phyloP scores from a whole-genome alignment of 2,329 filamentous ascomycete species.

The Orbilia blumenaviensis region DNA sequence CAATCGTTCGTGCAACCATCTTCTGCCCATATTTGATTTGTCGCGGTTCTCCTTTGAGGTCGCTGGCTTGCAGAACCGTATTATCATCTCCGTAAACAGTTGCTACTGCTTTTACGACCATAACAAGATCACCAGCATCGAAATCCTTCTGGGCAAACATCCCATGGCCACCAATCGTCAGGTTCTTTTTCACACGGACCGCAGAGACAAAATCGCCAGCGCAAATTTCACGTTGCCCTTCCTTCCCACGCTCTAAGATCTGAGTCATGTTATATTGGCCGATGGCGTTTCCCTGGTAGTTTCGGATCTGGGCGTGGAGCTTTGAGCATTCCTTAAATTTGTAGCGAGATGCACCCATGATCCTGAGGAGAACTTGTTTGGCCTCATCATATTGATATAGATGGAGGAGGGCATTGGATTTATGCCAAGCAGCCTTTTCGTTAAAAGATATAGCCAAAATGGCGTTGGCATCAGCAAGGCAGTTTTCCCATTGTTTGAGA shows the following conservation, averaged over 20 bases:
- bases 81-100: constrained; percentile 13
- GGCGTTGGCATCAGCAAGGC: constrained; percentile 10
- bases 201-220: constrained; percentile 19
- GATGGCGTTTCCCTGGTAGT: background rate
- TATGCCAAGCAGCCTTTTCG: constrained; percentile 33
- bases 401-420: constrained; percentile 33
- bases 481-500: constrained; percentile 9
- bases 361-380: constrained; percentile 5
- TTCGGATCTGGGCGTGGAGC: constrained; percentile 13
- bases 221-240: background rate
- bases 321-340: constrained; percentile 44
- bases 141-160: constrained; percentile 16
- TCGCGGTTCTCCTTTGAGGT: background rate
- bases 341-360: constrained; percentile 18
- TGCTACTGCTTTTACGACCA: constrained; percentile 24
- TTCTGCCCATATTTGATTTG: constrained; percentile 22
- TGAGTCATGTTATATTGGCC: constrained; percentile 41
- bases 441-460: constrained; percentile 2
- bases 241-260: constrained; percentile 6
- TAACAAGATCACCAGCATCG: constrained; percentile 30
- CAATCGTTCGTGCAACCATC: constrained; percentile 8
- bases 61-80: background rate
- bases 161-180: background rate
- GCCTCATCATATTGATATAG: constrained; percentile 20
- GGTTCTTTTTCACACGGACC: constrained; percentile 9